phyloP scores from a whole-genome alignment of 2,329 filamentous ascomycete species.

The Fusarium sp. region DNA sequence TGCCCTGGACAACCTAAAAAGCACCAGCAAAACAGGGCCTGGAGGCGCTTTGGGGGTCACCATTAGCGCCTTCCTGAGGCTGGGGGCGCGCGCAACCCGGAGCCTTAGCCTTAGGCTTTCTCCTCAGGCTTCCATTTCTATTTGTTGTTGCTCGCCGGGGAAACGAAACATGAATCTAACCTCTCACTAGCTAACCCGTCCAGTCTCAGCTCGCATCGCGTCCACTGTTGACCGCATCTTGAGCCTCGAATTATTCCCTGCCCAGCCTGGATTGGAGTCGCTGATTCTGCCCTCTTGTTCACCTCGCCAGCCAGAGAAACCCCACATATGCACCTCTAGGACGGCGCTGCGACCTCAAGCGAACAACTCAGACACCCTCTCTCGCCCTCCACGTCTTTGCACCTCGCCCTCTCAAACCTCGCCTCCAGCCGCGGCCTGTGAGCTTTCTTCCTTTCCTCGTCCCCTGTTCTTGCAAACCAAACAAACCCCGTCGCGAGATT shows the following conservation, averaged over 20 bases:
- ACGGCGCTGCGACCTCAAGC: conserved; percentile 42
- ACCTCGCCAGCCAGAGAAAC: conserved; percentile 51
- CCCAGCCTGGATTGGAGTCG: conserved; percentile 4
- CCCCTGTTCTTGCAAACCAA: conserved; percentile 17
- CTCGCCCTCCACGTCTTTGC: conserved; percentile 26
- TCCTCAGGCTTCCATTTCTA: conserved; percentile 12
- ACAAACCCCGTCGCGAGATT: conserved; percentile 24
- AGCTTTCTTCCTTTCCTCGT: conserved; percentile 7
- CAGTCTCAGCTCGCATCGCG: conserved; percentile 13
- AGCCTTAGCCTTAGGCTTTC: conserved; percentile 19
- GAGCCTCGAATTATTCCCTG: conserved; percentile 30
- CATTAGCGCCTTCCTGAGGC: background rate
- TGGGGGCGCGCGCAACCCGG: background rate
- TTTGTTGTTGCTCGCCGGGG: conserved; percentile 23
- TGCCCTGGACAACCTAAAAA: background rate
- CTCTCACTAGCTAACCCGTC: conserved; percentile 16
- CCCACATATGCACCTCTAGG: conserved; percentile 49
- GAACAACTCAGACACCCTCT: conserved; percentile 51
- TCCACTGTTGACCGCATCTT: conserved; percentile 23
- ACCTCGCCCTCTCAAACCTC: conserved; percentile 26
- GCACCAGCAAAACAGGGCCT: conserved; percentile 11
- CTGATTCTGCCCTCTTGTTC: conserved; percentile 20
- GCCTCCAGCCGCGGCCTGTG: conserved; percentile 12
- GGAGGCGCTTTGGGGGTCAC: background rate
- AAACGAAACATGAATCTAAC: conserved; percentile 25